Evolutionary conservation across 495 filamentous ascomycete genomes (phyloP), one percentile per base, ranked within the genome.

Genomic region (Hyaloscypha variabilis): DNA sequence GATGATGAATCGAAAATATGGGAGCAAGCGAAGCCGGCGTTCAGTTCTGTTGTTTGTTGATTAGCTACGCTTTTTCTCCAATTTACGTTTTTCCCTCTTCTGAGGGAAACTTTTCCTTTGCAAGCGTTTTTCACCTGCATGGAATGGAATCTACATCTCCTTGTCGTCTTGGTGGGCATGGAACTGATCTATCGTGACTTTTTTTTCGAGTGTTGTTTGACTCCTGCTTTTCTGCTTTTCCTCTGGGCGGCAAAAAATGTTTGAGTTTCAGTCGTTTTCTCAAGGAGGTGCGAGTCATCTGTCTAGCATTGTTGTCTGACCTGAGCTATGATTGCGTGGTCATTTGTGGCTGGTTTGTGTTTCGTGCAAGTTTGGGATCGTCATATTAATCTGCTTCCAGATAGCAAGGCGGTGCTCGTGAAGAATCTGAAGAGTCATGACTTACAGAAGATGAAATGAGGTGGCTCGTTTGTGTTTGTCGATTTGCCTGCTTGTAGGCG

Each of bases 11-110:
- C 19, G 51, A 54, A 54, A 54, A 24, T 25, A 54, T 54, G 51
- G 51, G 51, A 54, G 51, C 51, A n/a, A 54, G n/a, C 51, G 21
- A 54, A 54, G 51, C 51, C 4, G 51, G 51, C 51, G 51, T 54
- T 54, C 21, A 29, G 21, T 54, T 29, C 21, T 54, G 26, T 14
- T 54, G 26, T 29, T 54, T 54, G 26, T 54, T 54, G 21, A 24
- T 24, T 25, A 25, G 51, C 21, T 54, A 10, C 51, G 6, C 10
- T 54, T 54, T 54, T 11, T 29, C 26, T 25, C 1, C 10, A 54
- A 54, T 17, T 29, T 54, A 54, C 51, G 51, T 54, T 54, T 5
- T 24, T 54, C 51, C 23, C 21, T 46, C 31, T 46, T 4, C 14
- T 11, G 39, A 14, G 39, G 39, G 13, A 17, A 6, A 11, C 1